phyloP scores from a whole-genome alignment of 768 basidiomycete species.

The Erythrobasidium yunnanense region DNA sequence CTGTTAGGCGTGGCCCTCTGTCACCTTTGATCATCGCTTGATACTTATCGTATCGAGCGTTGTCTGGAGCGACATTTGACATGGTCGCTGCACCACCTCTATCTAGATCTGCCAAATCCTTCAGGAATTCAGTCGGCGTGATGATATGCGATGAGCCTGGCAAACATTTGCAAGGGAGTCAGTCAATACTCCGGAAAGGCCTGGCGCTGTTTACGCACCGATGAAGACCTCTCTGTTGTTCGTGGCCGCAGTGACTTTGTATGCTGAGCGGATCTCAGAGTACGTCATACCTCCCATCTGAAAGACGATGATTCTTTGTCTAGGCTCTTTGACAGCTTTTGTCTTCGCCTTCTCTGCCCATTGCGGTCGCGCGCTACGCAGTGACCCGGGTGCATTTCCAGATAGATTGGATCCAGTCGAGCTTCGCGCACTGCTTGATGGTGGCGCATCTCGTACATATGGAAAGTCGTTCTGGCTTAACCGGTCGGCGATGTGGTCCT shows the following conservation, averaged over 20 bases:
- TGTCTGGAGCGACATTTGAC: constrained; percentile 9
- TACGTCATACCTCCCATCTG: constrained; percentile 91
- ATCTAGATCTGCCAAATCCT: constrained; percentile 77
- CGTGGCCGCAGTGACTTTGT: constrained; percentile 55
- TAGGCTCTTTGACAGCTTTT: constrained; percentile 47
- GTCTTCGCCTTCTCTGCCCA: constrained; percentile 32
- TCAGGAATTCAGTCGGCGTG: constrained; percentile 72
- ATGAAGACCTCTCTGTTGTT: constrained; percentile 83
- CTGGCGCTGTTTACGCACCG: constrained; percentile 52
- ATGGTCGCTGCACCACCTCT: constrained; percentile 43
- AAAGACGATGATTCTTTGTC: constrained; percentile 73
- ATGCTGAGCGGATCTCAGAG: constrained; percentile 83
- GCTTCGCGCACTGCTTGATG: constrained; percentile 45
- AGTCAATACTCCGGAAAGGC: too few species aligned
- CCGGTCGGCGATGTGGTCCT: constrained; percentile 74
- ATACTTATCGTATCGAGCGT: constrained; percentile 23
- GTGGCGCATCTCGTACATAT: constrained; percentile 49
- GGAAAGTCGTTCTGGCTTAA: constrained; percentile 69
- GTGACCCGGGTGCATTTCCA: constrained; percentile 49
- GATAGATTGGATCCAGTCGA: constrained; percentile 2
- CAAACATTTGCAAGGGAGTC: not conserved
- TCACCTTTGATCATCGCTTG: constrained; percentile 16
- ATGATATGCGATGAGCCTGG: constrained; percentile 72
- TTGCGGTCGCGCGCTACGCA: constrained; percentile 53
- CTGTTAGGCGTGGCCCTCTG: not conserved